A percentile compares a stretch with the other conserved stretches of the same genome.
Evolutionary conservation across 2,329 filamentous ascomycete species (phyloP).

Genomic region (Torrubiellomyces zombiae): DNA sequence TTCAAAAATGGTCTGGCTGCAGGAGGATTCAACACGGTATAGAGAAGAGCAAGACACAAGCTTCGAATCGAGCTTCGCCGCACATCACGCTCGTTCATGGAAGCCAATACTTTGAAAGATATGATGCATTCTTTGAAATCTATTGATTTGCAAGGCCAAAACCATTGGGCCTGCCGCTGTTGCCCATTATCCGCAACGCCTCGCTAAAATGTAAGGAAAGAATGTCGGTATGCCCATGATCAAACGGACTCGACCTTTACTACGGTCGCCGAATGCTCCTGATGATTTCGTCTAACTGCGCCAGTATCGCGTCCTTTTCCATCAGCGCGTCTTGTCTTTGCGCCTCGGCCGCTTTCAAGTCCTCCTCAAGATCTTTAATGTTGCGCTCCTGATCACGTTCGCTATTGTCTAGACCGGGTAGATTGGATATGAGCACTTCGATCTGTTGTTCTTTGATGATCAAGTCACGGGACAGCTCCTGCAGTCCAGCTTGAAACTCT

Average conservation of each 20-base stretch:
- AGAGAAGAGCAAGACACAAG: conserved; percentile 1
- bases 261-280: conserved; percentile 42
- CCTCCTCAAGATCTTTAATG: conserved; percentile 47
- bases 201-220: too few species aligned
- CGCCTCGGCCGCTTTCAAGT: conserved; percentile 44
- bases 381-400: conserved; percentile 58
- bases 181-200: conserved; percentile 10
- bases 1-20: too few species aligned
- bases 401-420: conserved; percentile 65
- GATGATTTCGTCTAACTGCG: conserved; percentile 43
- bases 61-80: too few species aligned
- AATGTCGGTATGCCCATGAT: too few species aligned
- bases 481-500: conserved; percentile 48
- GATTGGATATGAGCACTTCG: conserved; percentile 54
- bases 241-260: too few species aligned
- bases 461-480: conserved; percentile 60
- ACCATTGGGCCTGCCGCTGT: too few species aligned
- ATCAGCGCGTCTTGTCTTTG: conserved; percentile 46
- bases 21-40: too few species aligned
- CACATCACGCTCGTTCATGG: too few species aligned
- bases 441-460: conserved; percentile 73
- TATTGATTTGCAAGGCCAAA: too few species aligned
- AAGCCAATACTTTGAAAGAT: too few species aligned
- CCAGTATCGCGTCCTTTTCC: conserved; percentile 45
- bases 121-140: too few species aligned